Evolutionary conservation across 2,329 filamentous ascomycete species (phyloP), one percentile per base, ranked within the genome.

Genomic region (Sporothrix brasiliensis): DNA sequence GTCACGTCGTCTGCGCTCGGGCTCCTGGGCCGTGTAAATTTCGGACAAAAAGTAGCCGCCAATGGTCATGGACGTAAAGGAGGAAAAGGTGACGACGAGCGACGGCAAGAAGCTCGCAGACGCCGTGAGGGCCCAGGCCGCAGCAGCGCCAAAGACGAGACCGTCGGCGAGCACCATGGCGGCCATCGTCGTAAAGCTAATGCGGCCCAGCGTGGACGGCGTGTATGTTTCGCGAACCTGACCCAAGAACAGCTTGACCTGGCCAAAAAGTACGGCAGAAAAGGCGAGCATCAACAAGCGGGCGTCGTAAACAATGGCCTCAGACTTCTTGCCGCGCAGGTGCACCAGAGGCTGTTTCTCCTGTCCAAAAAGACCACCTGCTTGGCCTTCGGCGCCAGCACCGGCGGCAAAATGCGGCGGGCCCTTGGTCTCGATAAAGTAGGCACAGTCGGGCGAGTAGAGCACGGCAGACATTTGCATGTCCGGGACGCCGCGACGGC

Each of bases 221-320:
- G 89, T 91, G 61, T 83, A 88, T 0, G 88, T 86, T 75, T 90
- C 88, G 73, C 85, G 86, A 81, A 90, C 89, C 78, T 91, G 89
- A 61, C 82, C 78, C 76, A 89, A 88, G 69, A 90, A 81, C 4
- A 91, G 81, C 73, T 85, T 83, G 49, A 89, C 83, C 77, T 91
- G 89, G n/a, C 79, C 83, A 72, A 87, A 84, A 47, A 89, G 80
- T n/a, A 89, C 78, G 21, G 83, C 77, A 2, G 86, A 85, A 71
- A 87, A 85, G 3, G 83, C 77, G 34, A 89, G 79, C 41, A 90
- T 80, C 83, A 87, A 89, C n/a, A 82, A 81, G 71, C 88, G 88
- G 63, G 88, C 83, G 68, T 83, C 82, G 73, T 84, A 80, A 30
- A 88, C 79, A 72, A 86, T 86, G 14, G 87, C 80, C 77, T 90